Percentiles rank a stretch among this genome's conserved stretches.
These are phyloP conservation scores for Neurospora sp. DNA, from an alignment of 2,329 filamentous ascomycete genomes.

Conservation along the genomic window DNA sequence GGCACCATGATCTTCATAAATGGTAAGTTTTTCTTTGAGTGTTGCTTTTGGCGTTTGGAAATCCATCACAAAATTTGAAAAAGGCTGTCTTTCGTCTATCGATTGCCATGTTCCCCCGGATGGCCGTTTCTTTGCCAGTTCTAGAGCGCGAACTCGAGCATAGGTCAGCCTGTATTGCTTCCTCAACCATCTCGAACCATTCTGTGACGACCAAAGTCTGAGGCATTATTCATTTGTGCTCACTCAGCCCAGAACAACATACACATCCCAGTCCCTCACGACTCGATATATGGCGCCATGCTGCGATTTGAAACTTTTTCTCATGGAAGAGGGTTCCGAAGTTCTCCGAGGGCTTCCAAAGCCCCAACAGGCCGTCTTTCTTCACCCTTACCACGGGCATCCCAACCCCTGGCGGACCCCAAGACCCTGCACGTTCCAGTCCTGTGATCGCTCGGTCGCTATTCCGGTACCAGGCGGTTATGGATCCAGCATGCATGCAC, in stretches of 20 bases:
- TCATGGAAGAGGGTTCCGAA: background rate
- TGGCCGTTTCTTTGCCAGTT: background rate
- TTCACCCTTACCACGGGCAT: background rate
- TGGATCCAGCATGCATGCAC: background rate
- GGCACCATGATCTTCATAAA: background rate
- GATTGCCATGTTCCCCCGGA: background rate
- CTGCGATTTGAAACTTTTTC: background rate
- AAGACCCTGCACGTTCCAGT: background rate
- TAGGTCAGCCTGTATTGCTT: background rate
- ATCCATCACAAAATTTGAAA: background rate
- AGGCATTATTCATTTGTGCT: background rate
- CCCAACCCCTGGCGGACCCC: background rate
- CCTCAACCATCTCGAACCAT: background rate
- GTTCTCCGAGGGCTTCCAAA: background rate
- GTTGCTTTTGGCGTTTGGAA: background rate
- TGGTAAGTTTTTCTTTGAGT: background rate
- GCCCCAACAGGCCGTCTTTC: background rate
- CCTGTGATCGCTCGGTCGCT: background rate
- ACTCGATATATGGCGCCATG: background rate
- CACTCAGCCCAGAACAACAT: background rate
- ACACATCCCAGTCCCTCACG: background rate
- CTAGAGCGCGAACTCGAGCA: background rate
- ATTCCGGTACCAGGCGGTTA: background rate
- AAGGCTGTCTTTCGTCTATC: background rate
- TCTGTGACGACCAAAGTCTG: background rate